Base-by-base conservation (phyloP, 768 basidiomycete genomes). In the Leccinum uliginosum region DNA sequence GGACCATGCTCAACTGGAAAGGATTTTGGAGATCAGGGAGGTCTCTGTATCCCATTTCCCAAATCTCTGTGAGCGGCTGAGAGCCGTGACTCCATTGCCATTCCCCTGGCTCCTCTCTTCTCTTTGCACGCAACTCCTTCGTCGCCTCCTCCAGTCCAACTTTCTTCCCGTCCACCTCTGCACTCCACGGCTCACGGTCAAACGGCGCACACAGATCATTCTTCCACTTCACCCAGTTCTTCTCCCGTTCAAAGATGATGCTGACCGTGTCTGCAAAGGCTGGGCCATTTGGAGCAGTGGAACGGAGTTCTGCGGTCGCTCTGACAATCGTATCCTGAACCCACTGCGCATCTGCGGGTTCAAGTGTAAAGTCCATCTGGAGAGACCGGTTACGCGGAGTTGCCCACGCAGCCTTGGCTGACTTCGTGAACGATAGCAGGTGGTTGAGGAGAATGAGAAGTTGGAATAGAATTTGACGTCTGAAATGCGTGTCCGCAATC, bases 181-280 rank as follows among this genome's bases (percentile, higher is more conserved):
- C 69, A 11, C 72, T 74, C 81, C 86, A 83, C 6, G 87, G 78
- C 38, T 84, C 84, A 62, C 85, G 85, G 67, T 91, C 89, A 65
- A 94, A 93, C 3, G 87, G 82, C 15, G 82, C 75, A 67, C 92
- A 94, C 3, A 87, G 71, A 43, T 89, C 85, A 60, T 89, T 89
- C 74, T 94, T 94, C 92, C 91, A 94, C 60, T 81, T 83, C 4
- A 91, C 83, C 93, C 93, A 95, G 65, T 92, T 93, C 68, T 83
- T 86, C 73, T 95, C 93, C 51, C 92, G 79, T 61, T 90, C 85
- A 6, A 94, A 76, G 34, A 93, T 86, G 9, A 80, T 75, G 51
- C 69, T 75, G 24, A 89, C 85, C 0, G 89, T 89, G 12, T 91
- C 89, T 1, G 86, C 80, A 68, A 93, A 91, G 27, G 79, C 76